Conservation (phyloP, 495 filamentous ascomycete species). For the Penicillium desertorum region DNA sequence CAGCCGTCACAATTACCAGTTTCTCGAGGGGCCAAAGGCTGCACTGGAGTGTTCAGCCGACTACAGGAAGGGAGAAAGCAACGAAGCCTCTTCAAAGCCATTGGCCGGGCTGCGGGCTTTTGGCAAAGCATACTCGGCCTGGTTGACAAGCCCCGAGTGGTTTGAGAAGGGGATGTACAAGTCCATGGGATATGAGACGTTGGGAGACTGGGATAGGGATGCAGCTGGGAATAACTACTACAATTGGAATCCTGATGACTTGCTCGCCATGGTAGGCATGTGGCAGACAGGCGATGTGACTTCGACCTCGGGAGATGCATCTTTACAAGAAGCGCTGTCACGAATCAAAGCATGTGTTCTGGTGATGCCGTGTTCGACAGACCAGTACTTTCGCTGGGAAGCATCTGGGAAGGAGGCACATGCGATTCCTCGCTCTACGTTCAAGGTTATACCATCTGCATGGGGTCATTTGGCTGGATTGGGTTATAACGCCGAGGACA, state of each 20-base stretch:
- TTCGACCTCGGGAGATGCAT: background rate
- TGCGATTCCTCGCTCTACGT: conserved; percentile 39
- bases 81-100: conserved; percentile 12
- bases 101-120: conserved; percentile 58
- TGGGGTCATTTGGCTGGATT: conserved; percentile 63
- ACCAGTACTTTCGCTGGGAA: conserved; percentile 66
- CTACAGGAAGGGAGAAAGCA: conserved; percentile 31
- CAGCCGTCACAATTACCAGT: conserved; percentile 64
- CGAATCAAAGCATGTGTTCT: conserved; percentile 57
- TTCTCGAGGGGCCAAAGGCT: conserved; percentile 60
- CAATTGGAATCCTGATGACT: conserved; percentile 56
- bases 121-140: conserved; percentile 64
- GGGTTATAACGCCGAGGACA: conserved; percentile 53
- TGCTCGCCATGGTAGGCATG: conserved; percentile 60
- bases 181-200: conserved; percentile 49
- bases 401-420: conserved; percentile 52
- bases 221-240: conserved; percentile 46
- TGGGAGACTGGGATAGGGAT: conserved; percentile 61
- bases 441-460: conserved; percentile 54
- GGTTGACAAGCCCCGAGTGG: conserved; percentile 65
- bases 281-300: conserved; percentile 54
- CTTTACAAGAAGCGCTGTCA: background rate
- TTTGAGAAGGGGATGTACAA: conserved; percentile 60
- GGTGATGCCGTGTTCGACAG: conserved; percentile 59
- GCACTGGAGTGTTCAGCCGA: conserved; percentile 43